Evolutionary conservation across 129 eudicot genomes (phyloP).

Genomic region (Artemisia argyi): DNA sequence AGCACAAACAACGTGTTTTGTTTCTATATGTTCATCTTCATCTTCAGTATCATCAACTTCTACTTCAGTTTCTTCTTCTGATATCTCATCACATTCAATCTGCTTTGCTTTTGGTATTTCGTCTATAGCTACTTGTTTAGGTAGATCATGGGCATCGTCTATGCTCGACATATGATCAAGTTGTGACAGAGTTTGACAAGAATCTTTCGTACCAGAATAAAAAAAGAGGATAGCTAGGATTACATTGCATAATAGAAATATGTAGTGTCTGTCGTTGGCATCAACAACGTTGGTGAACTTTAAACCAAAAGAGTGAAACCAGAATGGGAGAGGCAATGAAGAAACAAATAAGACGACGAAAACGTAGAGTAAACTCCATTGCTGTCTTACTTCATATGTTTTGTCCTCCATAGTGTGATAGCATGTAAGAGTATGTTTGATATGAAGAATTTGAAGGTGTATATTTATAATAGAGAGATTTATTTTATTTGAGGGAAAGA

Average conservation of each 20-base stretch:
- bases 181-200: background rate
- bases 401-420: slow-evolving; percentile 15
- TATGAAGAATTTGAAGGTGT: background rate
- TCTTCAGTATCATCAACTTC: too few relatives aligned
- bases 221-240: slow-evolving; percentile 9
- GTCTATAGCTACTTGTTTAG: background rate
- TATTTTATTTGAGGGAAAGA: too few relatives aligned
- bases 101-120: background rate
- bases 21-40: too few relatives aligned
- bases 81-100: background rate
- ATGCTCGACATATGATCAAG: background rate
- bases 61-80: background rate
- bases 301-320: background rate
- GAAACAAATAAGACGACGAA: slow-evolving; percentile 5
- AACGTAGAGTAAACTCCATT: slow-evolving; percentile 12
- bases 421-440: background rate
- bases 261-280: slow-evolving; percentile 11
- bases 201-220: background rate
- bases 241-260: slow-evolving; percentile 23
- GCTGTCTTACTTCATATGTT: slow-evolving; percentile 9
- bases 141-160: too few relatives aligned
- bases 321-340: background rate
- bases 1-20: background rate
- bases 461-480: too few relatives aligned
- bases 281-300: slow-evolving; percentile 13